These are phyloP conservation scores for Brassica carinata DNA, from an alignment of 345 rosid genomes.

Conservation along the genomic window DNA sequence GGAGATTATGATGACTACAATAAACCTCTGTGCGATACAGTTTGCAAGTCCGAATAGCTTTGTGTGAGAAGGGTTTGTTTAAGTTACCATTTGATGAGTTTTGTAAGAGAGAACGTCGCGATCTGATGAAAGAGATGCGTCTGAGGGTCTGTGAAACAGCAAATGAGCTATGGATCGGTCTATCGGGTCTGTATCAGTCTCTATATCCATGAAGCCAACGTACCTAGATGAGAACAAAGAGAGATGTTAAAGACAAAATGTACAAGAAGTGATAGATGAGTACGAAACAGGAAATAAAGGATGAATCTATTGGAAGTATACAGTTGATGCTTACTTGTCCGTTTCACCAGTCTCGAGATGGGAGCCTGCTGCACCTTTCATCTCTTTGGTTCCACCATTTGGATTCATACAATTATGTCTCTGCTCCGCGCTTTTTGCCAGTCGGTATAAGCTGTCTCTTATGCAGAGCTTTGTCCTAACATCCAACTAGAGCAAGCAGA, in stretches of 20 bases:
- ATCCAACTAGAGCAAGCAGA: slow-evolving; percentile 65
- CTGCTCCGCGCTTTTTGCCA: slow-evolving; percentile 89
- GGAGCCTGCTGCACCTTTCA: slow-evolving; percentile 38
- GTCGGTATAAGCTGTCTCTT: slow-evolving; percentile 88
- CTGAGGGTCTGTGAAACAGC: slow-evolving; percentile 83
- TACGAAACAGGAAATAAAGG: neutral
- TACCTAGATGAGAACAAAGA: slow-evolving; percentile 50
- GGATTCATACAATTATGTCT: slow-evolving; percentile 57
- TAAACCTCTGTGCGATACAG: neutral
- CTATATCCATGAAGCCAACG: slow-evolving; percentile 65
- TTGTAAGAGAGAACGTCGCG: slow-evolving; percentile 46
- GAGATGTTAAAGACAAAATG: slow-evolving; percentile 9
- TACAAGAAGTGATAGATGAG: slow-evolving; percentile 3
- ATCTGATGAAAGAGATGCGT: slow-evolving; percentile 49
- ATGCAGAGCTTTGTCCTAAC: slow-evolving; percentile 84
- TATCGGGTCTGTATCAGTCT: slow-evolving; percentile 90
- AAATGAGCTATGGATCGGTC: slow-evolving; percentile 93
- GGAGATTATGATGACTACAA: slow-evolving; percentile 4
- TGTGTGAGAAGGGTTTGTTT: neutral
- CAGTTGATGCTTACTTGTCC: slow-evolving; percentile 54
- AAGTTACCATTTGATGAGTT: slow-evolving; percentile 55
- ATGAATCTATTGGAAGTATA: neutral
- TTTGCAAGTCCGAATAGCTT: slow-evolving; percentile 5
- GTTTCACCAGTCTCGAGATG: slow-evolving; percentile 53
- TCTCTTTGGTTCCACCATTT: slow-evolving; percentile 48